Percentiles rank a stretch among this genome's conserved stretches.
phyloP scores from a whole-genome alignment of 2,329 filamentous ascomycete species.

The Aspergillus arachidicola region DNA sequence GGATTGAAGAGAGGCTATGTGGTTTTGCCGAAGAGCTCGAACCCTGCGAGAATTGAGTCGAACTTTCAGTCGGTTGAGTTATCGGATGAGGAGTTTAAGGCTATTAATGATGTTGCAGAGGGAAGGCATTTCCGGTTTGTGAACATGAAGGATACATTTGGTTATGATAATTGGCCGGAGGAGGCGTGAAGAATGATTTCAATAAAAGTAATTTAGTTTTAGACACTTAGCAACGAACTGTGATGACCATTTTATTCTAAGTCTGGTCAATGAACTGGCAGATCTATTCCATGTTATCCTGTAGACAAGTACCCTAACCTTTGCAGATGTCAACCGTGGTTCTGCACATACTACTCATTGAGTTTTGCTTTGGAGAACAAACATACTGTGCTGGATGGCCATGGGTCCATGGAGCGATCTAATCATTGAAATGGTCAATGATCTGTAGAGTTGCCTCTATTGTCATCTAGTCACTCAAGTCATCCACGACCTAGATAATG shows the following conservation, averaged over 20 bases:
- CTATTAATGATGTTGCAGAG: constrained; percentile 65
- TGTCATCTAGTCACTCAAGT: too few relatives aligned
- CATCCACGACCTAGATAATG: too few relatives aligned
- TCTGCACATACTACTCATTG: too few relatives aligned
- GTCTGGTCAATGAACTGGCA: neutral
- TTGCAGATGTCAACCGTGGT: too few relatives aligned
- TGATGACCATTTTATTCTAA: neutral
- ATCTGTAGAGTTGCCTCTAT: too few relatives aligned
- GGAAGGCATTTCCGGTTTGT: constrained; percentile 72
- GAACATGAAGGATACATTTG: constrained; percentile 81
- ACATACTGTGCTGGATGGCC: too few relatives aligned
- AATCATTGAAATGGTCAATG: too few relatives aligned
- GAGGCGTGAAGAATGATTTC: constrained; percentile 44
- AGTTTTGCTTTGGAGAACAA: too few relatives aligned
- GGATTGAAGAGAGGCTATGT: constrained; percentile 67
- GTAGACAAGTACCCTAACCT: too few relatives aligned
- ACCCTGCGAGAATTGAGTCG: constrained; percentile 66
- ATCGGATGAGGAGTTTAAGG: constrained; percentile 59
- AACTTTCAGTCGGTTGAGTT: constrained; percentile 68
- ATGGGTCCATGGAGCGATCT: too few relatives aligned
- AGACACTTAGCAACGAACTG: neutral
- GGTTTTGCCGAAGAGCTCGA: constrained; percentile 71
- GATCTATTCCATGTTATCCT: neutral
- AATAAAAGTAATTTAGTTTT: neutral
- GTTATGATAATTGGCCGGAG: constrained; percentile 70